Percentiles rank a stretch among this genome's conserved stretches.
phyloP scores from a whole-genome alignment of 345 rosid genomes.

The Brassica rapa region DNA sequence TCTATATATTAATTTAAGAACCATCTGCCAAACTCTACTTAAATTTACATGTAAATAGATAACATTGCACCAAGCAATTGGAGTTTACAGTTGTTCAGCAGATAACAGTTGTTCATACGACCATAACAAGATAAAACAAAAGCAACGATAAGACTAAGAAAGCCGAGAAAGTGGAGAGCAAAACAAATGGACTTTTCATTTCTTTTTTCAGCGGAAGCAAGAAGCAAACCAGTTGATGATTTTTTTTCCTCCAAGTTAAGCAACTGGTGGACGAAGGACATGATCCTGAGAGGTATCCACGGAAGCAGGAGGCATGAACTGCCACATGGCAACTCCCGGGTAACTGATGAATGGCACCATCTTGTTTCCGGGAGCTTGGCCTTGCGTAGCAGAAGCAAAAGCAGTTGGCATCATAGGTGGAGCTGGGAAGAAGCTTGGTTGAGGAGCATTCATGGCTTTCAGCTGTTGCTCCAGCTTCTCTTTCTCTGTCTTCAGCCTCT shows the following conservation, averaged over 20 bases:
- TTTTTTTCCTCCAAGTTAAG: constrained; percentile 43
- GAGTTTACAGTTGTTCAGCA: constrained; percentile 42
- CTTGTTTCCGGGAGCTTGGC: constrained; percentile 86
- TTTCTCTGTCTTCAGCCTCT: constrained; percentile 82
- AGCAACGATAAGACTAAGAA: constrained; percentile 46
- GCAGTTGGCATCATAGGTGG: constrained; percentile 73
- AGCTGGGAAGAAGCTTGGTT: constrained; percentile 68
- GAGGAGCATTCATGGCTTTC: constrained; percentile 61
- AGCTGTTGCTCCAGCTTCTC: constrained; percentile 72
- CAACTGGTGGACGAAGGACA: constrained; percentile 92
- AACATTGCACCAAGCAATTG: constrained; percentile 37
- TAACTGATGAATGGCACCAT: constrained; percentile 83
- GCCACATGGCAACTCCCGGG: constrained; percentile 99
- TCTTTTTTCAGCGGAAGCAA: constrained; percentile 36
- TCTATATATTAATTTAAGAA: constrained; percentile 36
- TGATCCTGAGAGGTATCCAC: constrained; percentile 96
- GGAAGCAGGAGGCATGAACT: constrained; percentile 95
- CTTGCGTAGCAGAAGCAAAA: constrained; percentile 68
- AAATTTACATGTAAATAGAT: constrained; percentile 59
- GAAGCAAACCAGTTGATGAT: constrained; percentile 45
- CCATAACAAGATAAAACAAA: constrained; percentile 31
- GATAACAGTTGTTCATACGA: constrained; percentile 46
- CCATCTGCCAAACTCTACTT: constrained; percentile 32
- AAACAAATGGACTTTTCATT: constrained; percentile 43
- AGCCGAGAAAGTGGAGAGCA: constrained; percentile 43